Evolutionary conservation across 495 filamentous ascomycete genomes (phyloP).

Genomic region (Apodospora peruviana): DNA sequence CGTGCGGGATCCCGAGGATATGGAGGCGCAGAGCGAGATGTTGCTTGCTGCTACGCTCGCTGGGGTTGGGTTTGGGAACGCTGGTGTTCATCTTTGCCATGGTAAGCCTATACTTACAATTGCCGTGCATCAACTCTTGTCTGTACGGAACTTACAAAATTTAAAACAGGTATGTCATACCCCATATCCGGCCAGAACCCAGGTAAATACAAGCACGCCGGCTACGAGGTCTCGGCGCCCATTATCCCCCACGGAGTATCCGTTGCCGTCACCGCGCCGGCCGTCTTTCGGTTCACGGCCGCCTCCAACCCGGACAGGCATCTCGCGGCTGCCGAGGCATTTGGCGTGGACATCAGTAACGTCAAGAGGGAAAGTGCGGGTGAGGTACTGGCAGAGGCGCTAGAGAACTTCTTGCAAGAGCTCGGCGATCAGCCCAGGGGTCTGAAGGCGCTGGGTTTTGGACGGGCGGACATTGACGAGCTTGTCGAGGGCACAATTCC

Average conservation of each 20-base stretch:
- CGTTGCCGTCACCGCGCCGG: slow-evolving; percentile 89
- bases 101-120: slow-evolving; percentile 44
- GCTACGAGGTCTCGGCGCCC: slow-evolving; percentile 66
- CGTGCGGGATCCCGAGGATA: slow-evolving; percentile 79
- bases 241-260: slow-evolving; percentile 96
- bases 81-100: slow-evolving; percentile 94
- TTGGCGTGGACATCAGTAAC: slow-evolving; percentile 81
- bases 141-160: not conserved
- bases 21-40: slow-evolving; percentile 91
- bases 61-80: slow-evolving; percentile 95
- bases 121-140: too few species aligned
- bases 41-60: slow-evolving; percentile 89
- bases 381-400: slow-evolving; percentile 74
- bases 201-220: slow-evolving; percentile 69
- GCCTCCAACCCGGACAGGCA: slow-evolving; percentile 89
- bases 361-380: slow-evolving; percentile 85
- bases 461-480: slow-evolving; percentile 61
- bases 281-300: slow-evolving; percentile 89
- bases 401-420: slow-evolving; percentile 70
- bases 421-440: slow-evolving; percentile 89
- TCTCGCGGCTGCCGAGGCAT: slow-evolving; percentile 79
- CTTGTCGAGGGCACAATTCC: slow-evolving; percentile 93
- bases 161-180: slow-evolving; percentile 70
- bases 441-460: slow-evolving; percentile 78
- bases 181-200: slow-evolving; percentile 92